Base-by-base conservation (phyloP, 495 filamentous ascomycete species). In the Cercophora sp. region DNA sequence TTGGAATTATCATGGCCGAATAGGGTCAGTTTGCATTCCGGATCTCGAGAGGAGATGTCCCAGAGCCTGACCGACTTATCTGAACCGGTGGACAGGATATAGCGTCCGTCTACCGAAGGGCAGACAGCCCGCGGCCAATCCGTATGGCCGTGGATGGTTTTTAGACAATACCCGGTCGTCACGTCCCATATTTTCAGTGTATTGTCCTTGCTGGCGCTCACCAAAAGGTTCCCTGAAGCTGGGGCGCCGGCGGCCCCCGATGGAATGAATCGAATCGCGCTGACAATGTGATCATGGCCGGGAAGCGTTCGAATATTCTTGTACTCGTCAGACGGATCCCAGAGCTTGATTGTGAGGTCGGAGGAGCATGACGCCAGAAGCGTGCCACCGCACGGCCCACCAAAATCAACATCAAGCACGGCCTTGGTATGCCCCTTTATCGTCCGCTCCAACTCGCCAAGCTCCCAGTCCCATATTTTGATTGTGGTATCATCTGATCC, bases 381-480 rank as follows among this genome's bases (percentile, higher is more conserved):
- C 6, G 85, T 88, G 8, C 83, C 83, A 27, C 87, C 88, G 56
- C 85, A 77, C 1, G 88, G 89, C 0, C 91, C 91, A 23, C 91
- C 91, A 69, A 85, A 96, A 59, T 96, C 91, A 32, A 95, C 80
- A 61, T 91, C 89, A 10, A 91, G 60, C 2, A 96, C 89, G 3
- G 85, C 81, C 63, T 87, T 91, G 2, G 88, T 94, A 63, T 96
- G 91, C 1, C 90, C 90, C 61, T 96, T 96, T 26, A 96, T 75
- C 0, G 91, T 96, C 23, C 85, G 69, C 61, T 96, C 91, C 4
- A 95, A 77, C 66, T 96, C 91, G 18, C 91, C 91, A 5, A 94
- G 72, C 59, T 96, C 91, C 87, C 89, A 96, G 63, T 96, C 91
- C 91, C 91, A 96, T 48, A 96, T 88, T 62, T 96, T 96, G 63